Evolutionary conservation across 306 rosid species (phyloP).

Genomic region (Pueraria montana): DNA sequence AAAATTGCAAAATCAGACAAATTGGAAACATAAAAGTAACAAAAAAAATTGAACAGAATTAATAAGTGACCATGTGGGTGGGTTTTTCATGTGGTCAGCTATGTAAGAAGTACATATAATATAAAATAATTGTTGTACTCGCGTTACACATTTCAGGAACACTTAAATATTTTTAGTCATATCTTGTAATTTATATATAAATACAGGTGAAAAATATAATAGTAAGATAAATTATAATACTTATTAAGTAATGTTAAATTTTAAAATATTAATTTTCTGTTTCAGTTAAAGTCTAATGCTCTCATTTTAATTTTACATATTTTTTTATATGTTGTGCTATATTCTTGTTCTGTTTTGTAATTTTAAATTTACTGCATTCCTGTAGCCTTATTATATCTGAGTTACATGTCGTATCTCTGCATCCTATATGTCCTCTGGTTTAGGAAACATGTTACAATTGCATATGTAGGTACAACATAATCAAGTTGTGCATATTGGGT

Average conservation of each 20-base stretch:
- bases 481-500: not conserved
- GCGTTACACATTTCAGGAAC: not conserved
- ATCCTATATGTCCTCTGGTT: not conserved
- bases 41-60: not conserved
- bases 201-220: not conserved
- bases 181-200: not conserved
- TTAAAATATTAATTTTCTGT: not conserved
- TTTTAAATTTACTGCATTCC: not conserved
- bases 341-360: not conserved
- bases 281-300: not conserved
- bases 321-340: not conserved
- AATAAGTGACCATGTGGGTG: slow-evolving; percentile 18
- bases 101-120: not conserved
- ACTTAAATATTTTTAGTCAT: not conserved
- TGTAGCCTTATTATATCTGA: not conserved
- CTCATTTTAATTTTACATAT: not conserved
- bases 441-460: slow-evolving; percentile 14
- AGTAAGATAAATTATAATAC: not conserved
- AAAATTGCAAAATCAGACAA: slow-evolving; percentile 17
- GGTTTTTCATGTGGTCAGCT: not conserved
- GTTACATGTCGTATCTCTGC: not conserved
- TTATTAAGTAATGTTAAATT: not conserved
- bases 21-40: not conserved
- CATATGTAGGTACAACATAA: not conserved
- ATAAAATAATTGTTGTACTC: not conserved